phyloP scores from a whole-genome alignment of 2,329 filamentous ascomycete species.

The Alternaria sp. region DNA sequence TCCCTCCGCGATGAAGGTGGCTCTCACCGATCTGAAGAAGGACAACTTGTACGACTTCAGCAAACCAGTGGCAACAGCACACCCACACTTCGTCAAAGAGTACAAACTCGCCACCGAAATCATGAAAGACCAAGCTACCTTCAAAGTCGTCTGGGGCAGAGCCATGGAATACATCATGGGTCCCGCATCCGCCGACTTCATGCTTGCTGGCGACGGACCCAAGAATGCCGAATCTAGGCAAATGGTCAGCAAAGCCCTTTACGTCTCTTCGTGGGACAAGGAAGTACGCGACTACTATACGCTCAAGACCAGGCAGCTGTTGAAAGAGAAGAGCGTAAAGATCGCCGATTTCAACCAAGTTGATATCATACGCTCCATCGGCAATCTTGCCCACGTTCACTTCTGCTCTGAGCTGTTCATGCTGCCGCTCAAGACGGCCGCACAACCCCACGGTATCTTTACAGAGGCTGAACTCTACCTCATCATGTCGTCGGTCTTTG shows the following conservation, averaged over 20 bases:
- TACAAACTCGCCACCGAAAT: constrained; percentile 69
- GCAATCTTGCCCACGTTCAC: constrained; percentile 61
- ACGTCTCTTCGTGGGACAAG: constrained; percentile 66
- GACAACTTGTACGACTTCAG: constrained; percentile 74
- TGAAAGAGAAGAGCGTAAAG: constrained; percentile 69
- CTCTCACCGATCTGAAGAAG: constrained; percentile 71
- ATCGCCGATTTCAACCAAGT: constrained; percentile 69
- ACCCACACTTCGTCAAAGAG: constrained; percentile 62
- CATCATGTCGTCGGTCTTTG: constrained; percentile 61
- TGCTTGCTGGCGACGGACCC: constrained; percentile 54
- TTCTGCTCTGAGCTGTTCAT: constrained; percentile 63
- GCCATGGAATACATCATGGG: constrained; percentile 70
- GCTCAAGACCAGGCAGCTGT: constrained; percentile 65
- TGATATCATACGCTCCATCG: constrained; percentile 69
- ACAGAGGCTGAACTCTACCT: constrained; percentile 62
- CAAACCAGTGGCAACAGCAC: constrained; percentile 59
- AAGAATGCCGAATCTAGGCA: constrained; percentile 39
- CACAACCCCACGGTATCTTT: constrained; percentile 59
- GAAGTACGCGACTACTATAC: constrained; percentile 73
- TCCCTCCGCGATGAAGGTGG: constrained; percentile 74
- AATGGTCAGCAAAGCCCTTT: constrained; percentile 61
- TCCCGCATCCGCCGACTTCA: constrained; percentile 61
- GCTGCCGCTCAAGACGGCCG: constrained; percentile 62
- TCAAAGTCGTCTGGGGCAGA: constrained; percentile 70
- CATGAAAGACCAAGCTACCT: constrained; percentile 66